phyloP scores from a whole-genome alignment of 1,139 yeast species.

The Saccharomyces pastorianus region DNA sequence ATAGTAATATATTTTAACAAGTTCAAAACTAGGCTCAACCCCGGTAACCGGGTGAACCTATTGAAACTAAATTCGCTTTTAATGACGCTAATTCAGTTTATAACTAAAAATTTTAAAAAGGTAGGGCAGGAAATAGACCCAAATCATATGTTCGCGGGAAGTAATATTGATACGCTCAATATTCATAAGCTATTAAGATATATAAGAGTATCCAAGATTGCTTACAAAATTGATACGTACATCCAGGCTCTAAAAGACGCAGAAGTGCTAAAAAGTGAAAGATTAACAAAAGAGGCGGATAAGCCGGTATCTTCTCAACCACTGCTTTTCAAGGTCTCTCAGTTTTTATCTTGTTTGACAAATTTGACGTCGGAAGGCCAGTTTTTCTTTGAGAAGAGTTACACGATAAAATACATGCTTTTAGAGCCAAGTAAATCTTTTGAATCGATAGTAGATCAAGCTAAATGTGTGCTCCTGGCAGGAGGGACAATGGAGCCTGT shows the following conservation, averaged over 20 bases:
- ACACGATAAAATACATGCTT: slow-evolving; percentile 55
- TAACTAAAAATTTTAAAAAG: slow-evolving; percentile 34
- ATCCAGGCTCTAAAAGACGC: slow-evolving; percentile 35
- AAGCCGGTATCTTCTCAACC: slow-evolving; percentile 35
- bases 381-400: slow-evolving; percentile 47
- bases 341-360: slow-evolving; percentile 58
- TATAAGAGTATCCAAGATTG: slow-evolving; percentile 61
- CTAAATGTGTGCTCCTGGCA: slow-evolving; percentile 69
- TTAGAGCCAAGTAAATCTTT: slow-evolving; percentile 75
- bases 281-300: slow-evolving; percentile 11
- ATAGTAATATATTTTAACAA: slow-evolving; percentile 49
- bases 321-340: slow-evolving; percentile 54
- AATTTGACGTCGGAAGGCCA: slow-evolving; percentile 79
- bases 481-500: slow-evolving; percentile 98
- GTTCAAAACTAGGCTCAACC: slow-evolving; percentile 55
- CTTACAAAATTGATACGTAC: slow-evolving; percentile 75
- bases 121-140: slow-evolving; percentile 47
- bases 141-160: slow-evolving; percentile 44
- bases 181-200: slow-evolving; percentile 60
- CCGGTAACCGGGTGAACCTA: slow-evolving; percentile 67
- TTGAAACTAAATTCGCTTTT: slow-evolving; percentile 57
- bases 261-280: slow-evolving; percentile 8
- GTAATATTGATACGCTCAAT: slow-evolving; percentile 67
- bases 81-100: slow-evolving; percentile 43
- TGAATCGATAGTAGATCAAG: slow-evolving; percentile 53